Evolutionary conservation across 2,329 filamentous ascomycete species (phyloP), one percentile per base, ranked within the genome.

Genomic region (Aspergillus sp.): DNA sequence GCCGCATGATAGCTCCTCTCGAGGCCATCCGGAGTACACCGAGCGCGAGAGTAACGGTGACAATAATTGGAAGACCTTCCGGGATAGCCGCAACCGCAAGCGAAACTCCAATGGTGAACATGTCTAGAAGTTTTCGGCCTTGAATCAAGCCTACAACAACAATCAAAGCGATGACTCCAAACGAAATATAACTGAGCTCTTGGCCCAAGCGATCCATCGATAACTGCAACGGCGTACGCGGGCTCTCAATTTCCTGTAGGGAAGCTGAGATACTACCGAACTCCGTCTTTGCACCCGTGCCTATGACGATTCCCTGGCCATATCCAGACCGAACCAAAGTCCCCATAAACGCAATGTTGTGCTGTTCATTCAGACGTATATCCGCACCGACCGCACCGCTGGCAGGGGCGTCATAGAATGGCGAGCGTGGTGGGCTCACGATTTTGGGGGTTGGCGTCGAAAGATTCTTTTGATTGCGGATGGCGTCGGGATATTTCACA

Each of bases 201-300:
- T 96, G 93, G 31, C 95, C 95, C 2, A 99, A 85, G n/a, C 91
- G 87, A 73, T 99, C 95, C 96, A 99, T 99, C 17, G 92, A 96
- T 8, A 96, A 77, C 73, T 99, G 95, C 31, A 99, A 81, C 8
- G 95, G 95, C 3, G 95, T 99, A 44, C 95, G 85, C 0, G 95
- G 95, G 68, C 92, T 96, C 74, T 98, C 95, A 27, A 96, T 99
- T 61, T 95, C 91, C 49, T 93, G 92, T 25, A 99, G 84, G 53
- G 93, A 97, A 15, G 93, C 90, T 19, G 93, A 96, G 66, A 99
- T 99, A 50, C 91, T 93, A 43, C 95, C 95, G 75, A 99, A 98
- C 68, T 98, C 92, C 0, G 96, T 99, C 58, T 90, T 87, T 33
- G 90, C 90, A 55, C 96, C 96, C 6, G 95, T 99, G 8, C 93